Base-by-base conservation (phyloP, 2,329 filamentous ascomycete genomes). In the Clonostachys rosea region DNA sequence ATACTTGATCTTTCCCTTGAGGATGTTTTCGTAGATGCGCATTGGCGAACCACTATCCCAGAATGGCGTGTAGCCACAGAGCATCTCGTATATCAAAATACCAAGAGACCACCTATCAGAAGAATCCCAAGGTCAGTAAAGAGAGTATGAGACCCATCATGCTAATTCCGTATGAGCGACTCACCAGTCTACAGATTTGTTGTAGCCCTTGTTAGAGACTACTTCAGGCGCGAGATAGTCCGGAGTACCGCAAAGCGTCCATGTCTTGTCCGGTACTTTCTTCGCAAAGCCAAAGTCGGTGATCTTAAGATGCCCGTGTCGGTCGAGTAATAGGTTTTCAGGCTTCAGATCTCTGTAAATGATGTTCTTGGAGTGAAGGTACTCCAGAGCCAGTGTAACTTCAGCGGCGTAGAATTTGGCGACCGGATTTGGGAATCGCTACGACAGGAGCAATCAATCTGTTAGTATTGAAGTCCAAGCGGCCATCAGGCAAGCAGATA, bases 21-120 rank as follows among this genome's bases (percentile, higher is more conserved):
- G 81, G 60, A 99, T 99, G 66, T 99, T 99, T 74, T 99, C 94
- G 72, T 99, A 99, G 61, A 99, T 99, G 71, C 96, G 96, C 83
- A 99, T 95, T 4, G 94, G 92, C 41, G 90, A 96, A 47, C 92
- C 94, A 59, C 89, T 89, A 66, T 99, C 94, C 92, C 94, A 99
- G 75, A 99, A 99, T 6, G 94, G 94, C 6, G 94, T 99, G 70
- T 96, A 99, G 30, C 94, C 94, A 64, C 94, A 97, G 36, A 99
- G 81, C 94, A 99, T 99, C 76, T 99, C 94, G 67, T 96, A 99
- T 66, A 99, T 97, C 57, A 99, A 75, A 63, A 99, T 97, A 42
- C 94, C 94, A 49, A 99, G 78, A 46, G 92, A 97, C 94, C 94
- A 99, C 91, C 91, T 96, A 50, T 45, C 44, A 43, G 42, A n/a